Base-by-base conservation (phyloP, 345 rosid species). In the Euphorbia pulcherrima region DNA sequence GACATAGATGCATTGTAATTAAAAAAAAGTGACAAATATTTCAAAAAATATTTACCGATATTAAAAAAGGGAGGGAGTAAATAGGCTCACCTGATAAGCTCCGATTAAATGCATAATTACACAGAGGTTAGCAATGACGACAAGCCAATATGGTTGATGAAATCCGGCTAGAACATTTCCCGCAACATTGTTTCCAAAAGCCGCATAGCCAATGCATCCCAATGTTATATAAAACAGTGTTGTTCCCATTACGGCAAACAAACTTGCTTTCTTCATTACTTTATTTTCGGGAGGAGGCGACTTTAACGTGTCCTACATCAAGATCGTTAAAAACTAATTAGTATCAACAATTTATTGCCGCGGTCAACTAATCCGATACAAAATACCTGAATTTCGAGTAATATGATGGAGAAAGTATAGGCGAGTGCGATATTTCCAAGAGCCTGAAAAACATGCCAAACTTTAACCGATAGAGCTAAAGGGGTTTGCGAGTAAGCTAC, bases 61-160 rank as follows among this genome's bases (percentile, higher is more conserved):
- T 8, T 53, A 67, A 37, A 39, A 48, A 29, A 29, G 33, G 39
- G 9, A n/a, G 20, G 7, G 68, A n/a, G n/a, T n/a, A n/a, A n/a
- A n/a, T n/a, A n/a, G n/a, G n/a, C n/a, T n/a, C n/a, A 78, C 85
- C 82, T 82, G 85, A 62, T 83, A 80, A 60, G 80, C 86, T 21
- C 81, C 82, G 11, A 77, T 20, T 3, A 83, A 54, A 68, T 83
- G 86, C 20, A 80, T n/a, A 30, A 80, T 56, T 3, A 83, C 77
- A 47, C 67, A 68, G 8, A 77, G 47, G 64, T 83, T 80, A 33
- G 78, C 86, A 17, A 80, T 56, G 64, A 80, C 80, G 8, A 83
- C 68, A 20, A 83, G 83, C 82, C 86, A 83, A 52, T 67, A 75
- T 1, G 83, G 74, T 6, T 77, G 51, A 35, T 64, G 73, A 33